Percentiles rank a stretch among this genome's conserved stretches.
These are phyloP conservation scores for Pseudogymnoascus sp. DNA, from an alignment of 2,329 filamentous ascomycete genomes.

Conservation along the genomic window DNA sequence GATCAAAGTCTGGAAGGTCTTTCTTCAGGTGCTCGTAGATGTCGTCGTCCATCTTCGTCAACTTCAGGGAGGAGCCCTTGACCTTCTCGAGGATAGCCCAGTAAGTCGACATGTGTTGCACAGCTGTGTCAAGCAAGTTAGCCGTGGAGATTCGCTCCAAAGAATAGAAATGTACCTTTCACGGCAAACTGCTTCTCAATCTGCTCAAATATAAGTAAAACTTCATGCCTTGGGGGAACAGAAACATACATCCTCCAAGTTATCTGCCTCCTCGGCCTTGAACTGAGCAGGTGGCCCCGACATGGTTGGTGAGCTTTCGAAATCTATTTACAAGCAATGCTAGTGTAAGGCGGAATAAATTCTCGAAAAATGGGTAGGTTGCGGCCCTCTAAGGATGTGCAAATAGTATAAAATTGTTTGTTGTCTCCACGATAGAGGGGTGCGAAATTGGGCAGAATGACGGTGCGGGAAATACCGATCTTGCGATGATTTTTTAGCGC, in stretches of 20 bases:
- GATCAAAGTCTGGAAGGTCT: conserved; percentile 90
- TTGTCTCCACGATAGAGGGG: background rate
- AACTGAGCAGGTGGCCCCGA: conserved; percentile 31
- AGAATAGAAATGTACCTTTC: conserved; percentile 54
- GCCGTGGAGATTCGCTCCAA: background rate
- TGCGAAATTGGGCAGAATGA: background rate
- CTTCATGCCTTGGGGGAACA: conserved; percentile 7
- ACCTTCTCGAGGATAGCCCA: conserved; percentile 92
- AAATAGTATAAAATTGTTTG: background rate
- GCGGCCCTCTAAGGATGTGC: background rate
- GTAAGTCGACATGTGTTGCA: conserved; percentile 95
- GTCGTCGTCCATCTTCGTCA: conserved; percentile 92
- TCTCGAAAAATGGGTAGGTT: background rate
- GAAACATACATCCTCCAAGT: conserved; percentile 57
- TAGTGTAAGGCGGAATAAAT: background rate
- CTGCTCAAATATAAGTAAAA: conserved; percentile 38
- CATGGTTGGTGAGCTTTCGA: conserved; percentile 7
- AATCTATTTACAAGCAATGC: background rate
- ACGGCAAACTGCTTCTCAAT: conserved; percentile 99
- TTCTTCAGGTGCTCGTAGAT: conserved; percentile 82
- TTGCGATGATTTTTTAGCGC: conserved; percentile 4
- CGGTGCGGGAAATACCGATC: conserved; percentile 5
- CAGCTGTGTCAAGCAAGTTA: conserved; percentile 42
- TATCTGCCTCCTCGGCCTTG: conserved; percentile 57
- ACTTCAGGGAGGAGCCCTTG: conserved; percentile 76